phyloP scores from a whole-genome alignment of 306 rosid genomes.

The Luffa acutangula region DNA sequence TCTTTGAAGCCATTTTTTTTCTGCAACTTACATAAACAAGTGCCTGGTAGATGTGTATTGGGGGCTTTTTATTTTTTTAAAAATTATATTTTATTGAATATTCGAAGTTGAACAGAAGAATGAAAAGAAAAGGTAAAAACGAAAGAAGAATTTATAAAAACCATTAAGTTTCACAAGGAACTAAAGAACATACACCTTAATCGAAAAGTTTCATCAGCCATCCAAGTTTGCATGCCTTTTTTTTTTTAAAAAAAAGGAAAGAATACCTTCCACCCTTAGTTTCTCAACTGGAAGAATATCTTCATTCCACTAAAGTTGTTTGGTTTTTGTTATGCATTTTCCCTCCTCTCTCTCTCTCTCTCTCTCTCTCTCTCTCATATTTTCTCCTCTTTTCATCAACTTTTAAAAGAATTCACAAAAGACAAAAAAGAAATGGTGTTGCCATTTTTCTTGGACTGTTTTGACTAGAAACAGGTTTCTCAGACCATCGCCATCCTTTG shows the following conservation, averaged over 20 bases:
- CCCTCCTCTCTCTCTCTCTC: background rate
- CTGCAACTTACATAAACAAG: background rate
- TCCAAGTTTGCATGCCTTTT: background rate
- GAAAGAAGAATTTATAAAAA: background rate
- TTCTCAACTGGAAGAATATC: background rate
- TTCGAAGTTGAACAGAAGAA: background rate
- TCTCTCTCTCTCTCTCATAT: background rate
- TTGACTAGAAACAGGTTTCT: background rate
- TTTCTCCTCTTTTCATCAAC: background rate
- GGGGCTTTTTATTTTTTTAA: background rate
- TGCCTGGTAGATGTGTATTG: background rate
- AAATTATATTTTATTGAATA: background rate
- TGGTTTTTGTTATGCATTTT: background rate
- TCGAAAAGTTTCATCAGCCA: background rate
- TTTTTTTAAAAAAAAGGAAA: background rate
- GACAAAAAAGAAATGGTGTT: background rate
- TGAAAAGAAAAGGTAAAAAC: background rate
- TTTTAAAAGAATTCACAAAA: background rate
- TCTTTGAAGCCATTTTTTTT: background rate
- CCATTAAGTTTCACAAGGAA: background rate
- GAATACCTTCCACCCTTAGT: background rate
- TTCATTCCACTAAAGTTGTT: background rate
- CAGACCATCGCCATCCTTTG: background rate
- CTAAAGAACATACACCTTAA: background rate
- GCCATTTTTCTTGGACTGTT: background rate